phyloP scores from a whole-genome alignment of 345 rosid genomes.

The Erodium maritimum region DNA sequence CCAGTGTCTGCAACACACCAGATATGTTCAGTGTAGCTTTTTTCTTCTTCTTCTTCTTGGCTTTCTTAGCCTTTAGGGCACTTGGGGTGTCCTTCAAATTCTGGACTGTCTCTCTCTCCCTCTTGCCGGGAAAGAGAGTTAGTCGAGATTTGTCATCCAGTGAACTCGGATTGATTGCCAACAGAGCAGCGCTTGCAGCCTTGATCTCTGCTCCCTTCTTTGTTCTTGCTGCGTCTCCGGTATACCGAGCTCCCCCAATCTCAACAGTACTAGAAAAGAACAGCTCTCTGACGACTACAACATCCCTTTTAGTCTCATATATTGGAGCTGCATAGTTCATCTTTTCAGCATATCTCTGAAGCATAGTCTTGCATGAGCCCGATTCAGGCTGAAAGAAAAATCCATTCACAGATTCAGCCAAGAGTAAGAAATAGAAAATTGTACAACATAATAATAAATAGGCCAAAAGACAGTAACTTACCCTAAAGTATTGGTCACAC shows the following conservation, averaged over 20 bases:
- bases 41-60: constrained; percentile 42
- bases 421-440: not conserved
- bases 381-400: constrained; percentile 54
- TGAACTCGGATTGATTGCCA: constrained; percentile 46
- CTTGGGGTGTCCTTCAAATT: constrained; percentile 23
- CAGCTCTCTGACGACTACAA: constrained; percentile 24
- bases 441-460: not conserved
- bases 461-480: not conserved
- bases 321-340: constrained; percentile 79
- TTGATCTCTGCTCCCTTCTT: constrained; percentile 86
- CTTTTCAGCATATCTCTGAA: constrained; percentile 92
- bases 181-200: constrained; percentile 82
- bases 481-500: too few species aligned
- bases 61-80: constrained; percentile 48
- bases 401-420: constrained; percentile 7
- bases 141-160: constrained; percentile 30
- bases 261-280: constrained; percentile 55
- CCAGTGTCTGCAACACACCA: not conserved
- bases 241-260: constrained; percentile 72
- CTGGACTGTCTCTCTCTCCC: constrained; percentile 25
- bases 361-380: constrained; percentile 79
- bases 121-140: constrained; percentile 63
- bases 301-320: constrained; percentile 45
- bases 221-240: constrained; percentile 60
- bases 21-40: constrained; percentile 5